phyloP scores from a whole-genome alignment of 176 grass and related monocot genomes.

The Carex pumila region DNA sequence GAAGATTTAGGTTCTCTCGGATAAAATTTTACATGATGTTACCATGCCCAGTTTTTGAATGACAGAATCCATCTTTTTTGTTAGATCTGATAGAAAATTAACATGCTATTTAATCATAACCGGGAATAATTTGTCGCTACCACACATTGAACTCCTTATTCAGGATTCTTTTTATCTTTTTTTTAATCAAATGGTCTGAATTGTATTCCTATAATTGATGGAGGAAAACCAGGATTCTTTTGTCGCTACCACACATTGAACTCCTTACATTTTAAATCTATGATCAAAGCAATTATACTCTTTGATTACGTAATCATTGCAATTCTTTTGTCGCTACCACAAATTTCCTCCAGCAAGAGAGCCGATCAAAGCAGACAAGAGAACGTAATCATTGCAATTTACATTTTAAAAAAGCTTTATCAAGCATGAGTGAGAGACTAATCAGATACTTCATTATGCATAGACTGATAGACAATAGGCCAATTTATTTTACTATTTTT shows the following conservation, averaged over 20 bases:
- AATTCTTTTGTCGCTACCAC: no score
- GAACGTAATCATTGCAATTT: background rate
- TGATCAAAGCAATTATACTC: no score
- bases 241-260: no score
- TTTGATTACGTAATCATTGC: no score
- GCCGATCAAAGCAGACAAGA: background rate
- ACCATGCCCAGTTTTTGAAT: background rate
- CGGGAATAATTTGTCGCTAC: background rate
- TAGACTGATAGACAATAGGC: background rate
- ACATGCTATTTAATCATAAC: background rate
- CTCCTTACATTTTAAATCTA: no score
- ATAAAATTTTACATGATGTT: background rate
- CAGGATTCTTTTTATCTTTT: background rate
- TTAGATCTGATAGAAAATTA: background rate
- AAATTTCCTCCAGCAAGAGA: no score
- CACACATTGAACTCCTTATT: background rate
- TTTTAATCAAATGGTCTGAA: background rate
- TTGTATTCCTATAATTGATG: background rate
- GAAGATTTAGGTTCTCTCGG: background rate
- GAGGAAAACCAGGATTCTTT: background rate
- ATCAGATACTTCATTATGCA: background rate
- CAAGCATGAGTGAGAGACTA: background rate
- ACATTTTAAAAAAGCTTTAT: background rate
- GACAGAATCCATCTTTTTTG: background rate
- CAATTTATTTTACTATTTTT: background rate